Evolutionary conservation across 257 asterid genomes (phyloP).

Genomic region (Gardenia jasminoides): DNA sequence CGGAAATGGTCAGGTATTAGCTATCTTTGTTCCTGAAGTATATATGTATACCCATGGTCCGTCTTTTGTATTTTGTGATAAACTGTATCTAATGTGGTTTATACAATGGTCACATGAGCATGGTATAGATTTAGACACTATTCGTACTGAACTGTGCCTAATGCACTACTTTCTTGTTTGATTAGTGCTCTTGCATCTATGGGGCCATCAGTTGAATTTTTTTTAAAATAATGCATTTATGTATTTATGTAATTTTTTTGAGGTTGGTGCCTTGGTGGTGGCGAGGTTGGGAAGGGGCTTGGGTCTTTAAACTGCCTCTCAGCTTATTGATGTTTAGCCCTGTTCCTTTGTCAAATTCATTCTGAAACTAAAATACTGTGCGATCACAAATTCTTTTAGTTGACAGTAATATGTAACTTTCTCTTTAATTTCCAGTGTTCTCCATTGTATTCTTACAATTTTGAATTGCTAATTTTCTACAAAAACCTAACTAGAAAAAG

Average conservation of each 20-base stretch:
- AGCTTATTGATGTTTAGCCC: background rate
- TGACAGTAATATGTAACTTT: background rate
- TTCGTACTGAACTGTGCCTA: background rate
- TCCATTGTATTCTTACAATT: background rate
- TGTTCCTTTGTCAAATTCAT: background rate
- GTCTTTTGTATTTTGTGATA: background rate
- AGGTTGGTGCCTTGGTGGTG: background rate
- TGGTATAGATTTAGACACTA: background rate
- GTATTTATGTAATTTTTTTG: background rate
- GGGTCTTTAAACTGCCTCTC: background rate
- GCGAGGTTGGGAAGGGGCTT: background rate
- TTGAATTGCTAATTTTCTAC: background rate
- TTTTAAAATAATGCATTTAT: too few relatives aligned
- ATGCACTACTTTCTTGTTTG: background rate
- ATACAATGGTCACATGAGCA: background rate
- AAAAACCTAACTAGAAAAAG: background rate
- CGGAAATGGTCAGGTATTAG: constrained; percentile 9
- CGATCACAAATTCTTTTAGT: background rate
- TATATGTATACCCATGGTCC: constrained; percentile 14
- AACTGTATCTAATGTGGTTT: background rate
- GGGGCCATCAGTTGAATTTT: too few relatives aligned
- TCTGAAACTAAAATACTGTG: background rate
- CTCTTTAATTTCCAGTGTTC: background rate
- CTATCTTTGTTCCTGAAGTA: constrained; percentile 1
- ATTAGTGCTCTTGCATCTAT: background rate